Base-by-base conservation (phyloP, 2,329 filamentous ascomycete genomes). In the Penicillium sumatraense region DNA sequence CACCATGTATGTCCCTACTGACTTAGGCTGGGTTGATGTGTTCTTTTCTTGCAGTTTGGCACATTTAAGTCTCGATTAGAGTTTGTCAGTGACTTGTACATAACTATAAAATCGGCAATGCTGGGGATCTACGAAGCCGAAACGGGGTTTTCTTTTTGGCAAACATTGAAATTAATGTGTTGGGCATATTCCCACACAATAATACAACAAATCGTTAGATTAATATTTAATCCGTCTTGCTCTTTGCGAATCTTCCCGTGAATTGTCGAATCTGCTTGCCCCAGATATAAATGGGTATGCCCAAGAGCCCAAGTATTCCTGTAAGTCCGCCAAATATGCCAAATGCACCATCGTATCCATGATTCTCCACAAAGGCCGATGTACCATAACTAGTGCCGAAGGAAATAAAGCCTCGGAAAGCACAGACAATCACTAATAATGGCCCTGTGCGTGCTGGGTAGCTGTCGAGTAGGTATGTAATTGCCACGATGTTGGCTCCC, bases 371-470 rank as follows among this genome's bases (percentile, higher is more conserved):
- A 33, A 70, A 68, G 1, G 59, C 54, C 3, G 60, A 66, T 14
- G 72, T 73, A 10, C 75, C 74, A 59, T 77, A 78, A 49, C 71
- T 75, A 1, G 58, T 63, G 5, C 77, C 78, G 49, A 81, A 81
- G 1, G 72, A 76, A 8, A 81, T 75, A 38, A 81, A 73, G 0
- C 78, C 78, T 2, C 78, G 68, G 58, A 79, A 71, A 4, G 78
- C 76, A 47, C 76, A 80, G 26, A 81, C 76, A 31, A 81, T 72
- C 3, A 81, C 73, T 18, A 81, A 61, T 2, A 79, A 55, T 0
- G 78, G 74, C 0, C 75, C 75, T 3, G 76, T 72, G 2, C 75
- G 68, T 2, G 71, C 69, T 1, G 77, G 77, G 51, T 80, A 81
- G 1, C 73, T 70, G 51, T 81, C 78, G 2, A 81, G 70, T 4